phyloP scores from a whole-genome alignment of 2,329 filamentous ascomycete species.

The Daldinia sp. region DNA sequence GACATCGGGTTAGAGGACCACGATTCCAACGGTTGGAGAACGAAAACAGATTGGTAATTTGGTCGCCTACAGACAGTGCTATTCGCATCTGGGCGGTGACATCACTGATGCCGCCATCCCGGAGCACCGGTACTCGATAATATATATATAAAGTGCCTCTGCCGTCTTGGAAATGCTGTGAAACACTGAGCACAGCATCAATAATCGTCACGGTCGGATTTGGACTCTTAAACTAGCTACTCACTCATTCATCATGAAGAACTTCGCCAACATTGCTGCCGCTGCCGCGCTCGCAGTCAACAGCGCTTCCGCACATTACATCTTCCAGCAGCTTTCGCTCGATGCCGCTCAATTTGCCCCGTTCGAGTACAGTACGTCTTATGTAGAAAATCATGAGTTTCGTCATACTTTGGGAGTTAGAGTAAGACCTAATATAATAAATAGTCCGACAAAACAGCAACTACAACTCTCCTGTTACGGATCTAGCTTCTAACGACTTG shows the following conservation, averaged over 20 bases:
- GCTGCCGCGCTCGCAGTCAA: conserved; percentile 46
- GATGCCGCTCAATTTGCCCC: conserved; percentile 46
- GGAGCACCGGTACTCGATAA: conserved; percentile 22
- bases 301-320: conserved; percentile 52
- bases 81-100: conserved; percentile 11
- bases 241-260: conserved; percentile 46
- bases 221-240: not conserved
- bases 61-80: not conserved
- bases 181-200: conserved; percentile 5
- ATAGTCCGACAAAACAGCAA: conserved; percentile 56
- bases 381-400: not conserved
- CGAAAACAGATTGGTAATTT: conserved; percentile 1
- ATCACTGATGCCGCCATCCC: conserved; percentile 11
- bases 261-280: conserved; percentile 42
- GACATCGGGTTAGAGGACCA: not conserved
- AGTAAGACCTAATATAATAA: conserved; percentile 3
- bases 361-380: conserved; percentile 49
- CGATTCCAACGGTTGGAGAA: conserved; percentile 16
- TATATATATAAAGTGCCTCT: conserved; percentile 25
- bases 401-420: not conserved
- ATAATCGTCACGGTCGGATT: conserved; percentile 10
- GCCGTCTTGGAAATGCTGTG: conserved; percentile 15
- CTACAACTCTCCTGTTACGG: conserved; percentile 58
- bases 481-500: conserved; percentile 51
- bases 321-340: conserved; percentile 51